Conservation (phyloP, 2,329 filamentous ascomycete species). For the Cladophialophora psammophila region DNA sequence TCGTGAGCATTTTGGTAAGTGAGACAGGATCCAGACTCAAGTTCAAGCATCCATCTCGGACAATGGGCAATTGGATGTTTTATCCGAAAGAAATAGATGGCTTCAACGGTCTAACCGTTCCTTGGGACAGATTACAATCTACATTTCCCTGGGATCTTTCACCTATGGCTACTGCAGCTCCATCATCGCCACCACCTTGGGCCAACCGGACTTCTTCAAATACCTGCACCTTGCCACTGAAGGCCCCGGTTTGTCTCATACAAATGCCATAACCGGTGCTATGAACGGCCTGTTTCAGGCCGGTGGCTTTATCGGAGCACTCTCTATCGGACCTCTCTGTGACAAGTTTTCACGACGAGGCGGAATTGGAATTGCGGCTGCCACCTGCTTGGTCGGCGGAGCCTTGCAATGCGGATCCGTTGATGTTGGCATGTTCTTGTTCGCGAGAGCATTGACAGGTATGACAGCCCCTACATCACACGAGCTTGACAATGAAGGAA, state of each 20-base stretch:
- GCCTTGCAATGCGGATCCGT: conserved; percentile 19
- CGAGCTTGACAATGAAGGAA: neutral
- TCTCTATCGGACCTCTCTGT: conserved; percentile 37
- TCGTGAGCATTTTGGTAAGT: conserved; percentile 3
- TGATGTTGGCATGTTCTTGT: conserved; percentile 28
- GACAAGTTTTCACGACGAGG: conserved; percentile 7
- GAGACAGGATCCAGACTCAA: neutral
- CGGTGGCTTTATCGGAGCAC: conserved; percentile 48
- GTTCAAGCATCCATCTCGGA: neutral
- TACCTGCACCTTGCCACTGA: conserved; percentile 53
- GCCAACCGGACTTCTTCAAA: conserved; percentile 16
- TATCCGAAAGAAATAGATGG: neutral
- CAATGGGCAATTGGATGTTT: neutral
- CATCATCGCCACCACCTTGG: conserved; percentile 28
- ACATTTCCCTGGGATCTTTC: conserved; percentile 23
- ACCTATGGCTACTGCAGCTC: conserved; percentile 31
- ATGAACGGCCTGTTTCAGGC: conserved; percentile 50
- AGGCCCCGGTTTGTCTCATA: conserved; percentile 8
- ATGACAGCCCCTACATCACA: neutral
- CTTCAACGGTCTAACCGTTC: neutral
- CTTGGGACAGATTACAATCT: conserved; percentile 10
- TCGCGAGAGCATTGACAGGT: conserved; percentile 17
- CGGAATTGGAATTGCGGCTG: conserved; percentile 45
- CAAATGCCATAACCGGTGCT: conserved; percentile 50
- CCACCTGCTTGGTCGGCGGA: conserved; percentile 26